Conservation (phyloP, 495 filamentous ascomycete species). For the Lophiostoma macrostomum region DNA sequence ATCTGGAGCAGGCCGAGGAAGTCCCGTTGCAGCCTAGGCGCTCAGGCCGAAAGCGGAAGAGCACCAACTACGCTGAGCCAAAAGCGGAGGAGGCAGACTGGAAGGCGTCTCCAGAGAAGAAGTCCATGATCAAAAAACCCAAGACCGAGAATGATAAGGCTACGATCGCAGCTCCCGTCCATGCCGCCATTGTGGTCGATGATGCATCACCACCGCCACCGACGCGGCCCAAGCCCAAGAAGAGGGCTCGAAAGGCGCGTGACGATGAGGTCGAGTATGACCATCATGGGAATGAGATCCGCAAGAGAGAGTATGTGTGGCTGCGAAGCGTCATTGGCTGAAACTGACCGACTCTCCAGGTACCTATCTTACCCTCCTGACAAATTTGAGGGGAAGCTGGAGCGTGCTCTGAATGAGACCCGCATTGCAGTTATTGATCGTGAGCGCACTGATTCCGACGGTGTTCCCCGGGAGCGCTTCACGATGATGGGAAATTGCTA, state of each 20-base stretch:
- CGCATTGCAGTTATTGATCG: too few species aligned
- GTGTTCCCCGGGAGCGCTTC: not conserved
- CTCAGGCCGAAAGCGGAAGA: not conserved
- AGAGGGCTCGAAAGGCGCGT: not conserved
- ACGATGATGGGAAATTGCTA: not conserved
- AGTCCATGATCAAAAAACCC: too few species aligned
- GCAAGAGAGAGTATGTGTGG: not conserved
- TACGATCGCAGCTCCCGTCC: too few species aligned
- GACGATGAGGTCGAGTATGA: not conserved
- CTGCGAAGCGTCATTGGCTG: too few species aligned
- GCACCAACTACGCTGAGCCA: not conserved
- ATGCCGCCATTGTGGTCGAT: too few species aligned
- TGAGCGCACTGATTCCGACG: not conserved
- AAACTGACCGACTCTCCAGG: too few species aligned
- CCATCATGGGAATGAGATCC: not conserved
- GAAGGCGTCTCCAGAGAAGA: not conserved
- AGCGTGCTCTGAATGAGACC: not conserved
- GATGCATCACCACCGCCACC: too few species aligned
- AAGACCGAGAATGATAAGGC: too few species aligned
- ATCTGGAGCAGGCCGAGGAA: not conserved
- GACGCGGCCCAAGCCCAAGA: too few species aligned
- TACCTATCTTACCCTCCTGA: not conserved
- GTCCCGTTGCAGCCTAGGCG: not conserved
- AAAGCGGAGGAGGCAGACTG: not conserved
- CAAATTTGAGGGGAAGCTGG: not conserved